Conservation (phyloP, 2,329 filamentous ascomycete genomes). For the Pseudocercospora ulei region DNA sequence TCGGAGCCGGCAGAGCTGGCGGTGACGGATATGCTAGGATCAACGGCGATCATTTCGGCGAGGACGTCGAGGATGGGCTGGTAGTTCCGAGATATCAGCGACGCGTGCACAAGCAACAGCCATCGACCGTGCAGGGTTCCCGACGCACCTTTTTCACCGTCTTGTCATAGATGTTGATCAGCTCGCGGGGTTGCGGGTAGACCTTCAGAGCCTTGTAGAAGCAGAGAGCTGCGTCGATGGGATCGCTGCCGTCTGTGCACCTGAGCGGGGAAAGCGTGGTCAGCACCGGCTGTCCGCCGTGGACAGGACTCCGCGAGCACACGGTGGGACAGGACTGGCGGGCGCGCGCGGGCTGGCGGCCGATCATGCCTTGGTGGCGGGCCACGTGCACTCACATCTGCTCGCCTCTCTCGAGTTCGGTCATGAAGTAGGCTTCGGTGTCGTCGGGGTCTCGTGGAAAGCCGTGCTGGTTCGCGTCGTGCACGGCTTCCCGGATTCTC, state of each 20-base stretch:
- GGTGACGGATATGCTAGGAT: conserved; percentile 49
- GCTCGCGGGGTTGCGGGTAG: conserved; percentile 82
- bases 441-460: conserved; percentile 86
- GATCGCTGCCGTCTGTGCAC: conserved; percentile 69
- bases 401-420: conserved; percentile 85
- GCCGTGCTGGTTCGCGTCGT: conserved; percentile 77
- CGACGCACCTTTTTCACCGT: conserved; percentile 84
- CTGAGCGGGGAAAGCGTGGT: too few relatives aligned
- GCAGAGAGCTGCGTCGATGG: conserved; percentile 75
- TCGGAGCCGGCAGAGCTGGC: conserved; percentile 24
- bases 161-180: conserved; percentile 97
- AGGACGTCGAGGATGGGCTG: conserved; percentile 92
- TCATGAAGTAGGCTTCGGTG: conserved; percentile 93
- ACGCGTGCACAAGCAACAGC: conserved; percentile 21
- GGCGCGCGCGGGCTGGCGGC: too few relatives aligned
- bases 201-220: conserved; percentile 99
- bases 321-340: too few relatives aligned
- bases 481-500: conserved; percentile 63
- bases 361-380: too few relatives aligned
- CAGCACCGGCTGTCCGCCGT: too few relatives aligned
- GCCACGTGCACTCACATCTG: too few relatives aligned
- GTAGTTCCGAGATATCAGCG: too few relatives aligned
- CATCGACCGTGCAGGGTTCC: neutral
- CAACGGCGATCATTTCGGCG: conserved; percentile 94
- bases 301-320: too few relatives aligned